phyloP scores from a whole-genome alignment of 2,329 filamentous ascomycete genomes.

The Fusarium sp. region DNA sequence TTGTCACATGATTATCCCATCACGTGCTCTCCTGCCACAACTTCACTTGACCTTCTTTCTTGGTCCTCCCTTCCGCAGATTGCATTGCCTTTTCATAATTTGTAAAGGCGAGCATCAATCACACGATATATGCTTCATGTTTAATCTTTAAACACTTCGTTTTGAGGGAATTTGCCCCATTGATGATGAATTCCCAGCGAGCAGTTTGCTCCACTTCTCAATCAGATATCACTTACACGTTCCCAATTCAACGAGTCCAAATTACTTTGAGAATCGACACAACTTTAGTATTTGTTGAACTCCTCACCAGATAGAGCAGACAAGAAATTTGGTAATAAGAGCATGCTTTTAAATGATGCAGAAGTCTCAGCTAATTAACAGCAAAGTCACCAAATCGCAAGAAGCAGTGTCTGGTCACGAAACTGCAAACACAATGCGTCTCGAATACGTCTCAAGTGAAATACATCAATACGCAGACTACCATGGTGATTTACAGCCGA shows the following conservation, averaged over 20 bases:
- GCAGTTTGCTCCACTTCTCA: neutral
- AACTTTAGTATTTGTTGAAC: neutral
- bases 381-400: neutral
- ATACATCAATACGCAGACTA: too few relatives aligned
- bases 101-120: neutral
- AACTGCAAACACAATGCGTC: neutral
- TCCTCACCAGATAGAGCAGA: neutral
- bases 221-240: conserved; percentile 6
- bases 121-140: accelerated
- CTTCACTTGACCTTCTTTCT: conserved; percentile 9
- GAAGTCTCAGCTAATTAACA: neutral
- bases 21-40: conserved; percentile 11
- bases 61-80: neutral
- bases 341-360: neutral
- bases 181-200: neutral
- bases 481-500: neutral
- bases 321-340: neutral
- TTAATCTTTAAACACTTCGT: too few relatives aligned
- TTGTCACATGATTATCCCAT: conserved; percentile 2
- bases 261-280: neutral
- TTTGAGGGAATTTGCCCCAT: neutral
- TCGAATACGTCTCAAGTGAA: neutral
- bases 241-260: neutral
- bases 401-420: neutral
- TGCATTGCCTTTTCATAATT: neutral